Conservation (phyloP, 768 basidiomycete genomes). For the Coprinopsis sp. region DNA sequence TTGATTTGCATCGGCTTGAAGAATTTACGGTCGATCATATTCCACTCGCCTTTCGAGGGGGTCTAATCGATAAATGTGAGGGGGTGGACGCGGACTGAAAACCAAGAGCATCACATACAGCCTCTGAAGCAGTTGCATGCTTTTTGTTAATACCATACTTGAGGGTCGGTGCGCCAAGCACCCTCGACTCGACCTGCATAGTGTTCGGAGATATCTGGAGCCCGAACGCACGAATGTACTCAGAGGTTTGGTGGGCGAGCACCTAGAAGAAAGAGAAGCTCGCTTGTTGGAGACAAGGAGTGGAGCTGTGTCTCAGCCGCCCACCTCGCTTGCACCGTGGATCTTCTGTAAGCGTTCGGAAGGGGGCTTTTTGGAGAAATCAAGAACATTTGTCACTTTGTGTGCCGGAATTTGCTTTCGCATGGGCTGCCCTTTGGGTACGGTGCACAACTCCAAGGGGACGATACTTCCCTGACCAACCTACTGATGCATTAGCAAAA, state of each 20-base stretch:
- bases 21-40: constrained; percentile 68
- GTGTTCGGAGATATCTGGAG: constrained; percentile 46
- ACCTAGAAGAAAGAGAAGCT: constrained; percentile 36
- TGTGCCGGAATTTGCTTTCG: constrained; percentile 65
- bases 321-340: constrained; percentile 44
- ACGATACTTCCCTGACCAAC: constrained; percentile 57
- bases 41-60: constrained; percentile 37
- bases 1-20: constrained; percentile 47
- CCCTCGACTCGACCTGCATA: constrained; percentile 48
- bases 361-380: constrained; percentile 66
- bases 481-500: constrained; percentile 26
- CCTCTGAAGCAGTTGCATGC: constrained; percentile 48
- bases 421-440: constrained; percentile 65
- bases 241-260: constrained; percentile 63
- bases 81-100: constrained; percentile 71
- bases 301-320: constrained; percentile 28
- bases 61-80: constrained; percentile 10
- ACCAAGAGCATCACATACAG: too few relatives aligned
- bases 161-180: constrained; percentile 57
- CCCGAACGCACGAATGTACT: constrained; percentile 69
- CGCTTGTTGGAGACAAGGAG: not conserved
- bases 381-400: constrained; percentile 56
- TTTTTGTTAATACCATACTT: constrained; percentile 56
- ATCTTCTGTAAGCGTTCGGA: constrained; percentile 53
- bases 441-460: constrained; percentile 63